phyloP scores from a whole-genome alignment of 2,329 filamentous ascomycete genomes.

The Emydomyces testavorans region DNA sequence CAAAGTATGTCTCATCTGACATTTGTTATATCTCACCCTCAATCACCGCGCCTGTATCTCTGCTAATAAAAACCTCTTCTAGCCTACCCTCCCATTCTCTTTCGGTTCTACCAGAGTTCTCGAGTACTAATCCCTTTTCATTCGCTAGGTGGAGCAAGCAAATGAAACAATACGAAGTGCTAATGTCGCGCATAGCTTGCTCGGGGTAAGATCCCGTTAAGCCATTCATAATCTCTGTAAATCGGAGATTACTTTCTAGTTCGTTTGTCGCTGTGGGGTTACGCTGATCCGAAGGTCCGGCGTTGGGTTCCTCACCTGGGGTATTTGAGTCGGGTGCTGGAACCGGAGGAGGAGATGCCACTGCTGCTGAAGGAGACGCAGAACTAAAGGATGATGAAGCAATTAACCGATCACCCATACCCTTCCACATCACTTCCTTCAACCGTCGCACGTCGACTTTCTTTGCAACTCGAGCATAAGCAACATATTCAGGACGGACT shows the following conservation, averaged over 20 bases:
- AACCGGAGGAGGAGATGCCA: slow-evolving; percentile 3
- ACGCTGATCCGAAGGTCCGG: slow-evolving; percentile 23
- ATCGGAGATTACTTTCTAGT: slow-evolving; percentile 53
- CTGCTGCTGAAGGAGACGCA: slow-evolving; percentile 15
- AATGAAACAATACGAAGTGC: slow-evolving; percentile 87
- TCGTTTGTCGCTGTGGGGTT: slow-evolving; percentile 22
- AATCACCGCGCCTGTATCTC: slow-evolving; percentile 29
- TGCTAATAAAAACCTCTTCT: slow-evolving; percentile 37
- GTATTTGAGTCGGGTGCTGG: not conserved
- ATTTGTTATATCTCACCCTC: slow-evolving; percentile 14
- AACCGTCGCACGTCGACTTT: slow-evolving; percentile 54
- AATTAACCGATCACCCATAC: slow-evolving; percentile 42
- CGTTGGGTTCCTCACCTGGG: not conserved
- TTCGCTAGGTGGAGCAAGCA: slow-evolving; percentile 83
- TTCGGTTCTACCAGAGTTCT: slow-evolving; percentile 39
- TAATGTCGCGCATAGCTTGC: slow-evolving; percentile 82
- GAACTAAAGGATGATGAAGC: slow-evolving; percentile 25
- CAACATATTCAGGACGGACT: slow-evolving; percentile 52
- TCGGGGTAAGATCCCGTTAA: slow-evolving; percentile 77
- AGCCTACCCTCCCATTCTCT: slow-evolving; percentile 21
- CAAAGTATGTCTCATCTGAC: not conserved
- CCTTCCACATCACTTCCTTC: slow-evolving; percentile 55
- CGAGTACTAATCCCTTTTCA: slow-evolving; percentile 75
- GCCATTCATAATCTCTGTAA: slow-evolving; percentile 84
- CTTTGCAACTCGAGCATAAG: slow-evolving; percentile 55